Percentiles rank a stretch among this genome's conserved stretches.
Evolutionary conservation across 352 stramenopile genomes (phyloP).

Genomic region (Phytophthora melonis): DNA sequence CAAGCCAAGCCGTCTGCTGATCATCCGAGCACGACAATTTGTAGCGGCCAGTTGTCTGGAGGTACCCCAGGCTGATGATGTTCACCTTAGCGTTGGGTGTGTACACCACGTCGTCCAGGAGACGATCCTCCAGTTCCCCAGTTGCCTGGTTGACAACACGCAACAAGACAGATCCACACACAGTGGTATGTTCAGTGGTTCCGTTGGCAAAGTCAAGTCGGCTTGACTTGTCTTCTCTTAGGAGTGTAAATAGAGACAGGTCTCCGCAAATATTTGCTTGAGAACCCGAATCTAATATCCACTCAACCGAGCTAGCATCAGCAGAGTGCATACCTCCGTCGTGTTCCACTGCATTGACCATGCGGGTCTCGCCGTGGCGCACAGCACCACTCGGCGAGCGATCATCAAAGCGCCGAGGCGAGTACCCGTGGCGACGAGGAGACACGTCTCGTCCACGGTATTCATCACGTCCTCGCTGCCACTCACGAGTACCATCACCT

Average conservation of each 20-base stretch:
- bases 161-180: slow-evolving; percentile 8
- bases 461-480: not conserved
- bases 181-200: not conserved
- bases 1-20: slow-evolving; percentile 12
- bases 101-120: slow-evolving; percentile 15
- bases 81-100: slow-evolving; percentile 1
- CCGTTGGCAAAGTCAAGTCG: slow-evolving; percentile 8
- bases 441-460: not conserved
- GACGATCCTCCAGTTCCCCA: slow-evolving; percentile 10
- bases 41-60: slow-evolving; percentile 16
- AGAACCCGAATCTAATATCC: slow-evolving; percentile 10
- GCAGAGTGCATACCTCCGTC: not conserved
- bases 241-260: slow-evolving; percentile 6
- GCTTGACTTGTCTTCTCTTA: not conserved
- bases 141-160: slow-evolving; percentile 11
- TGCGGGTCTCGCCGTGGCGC: too few species aligned
- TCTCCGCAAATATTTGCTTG: slow-evolving; percentile 18
- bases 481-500: not conserved
- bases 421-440: not conserved
- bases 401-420: not conserved
- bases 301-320: slow-evolving; percentile 1
- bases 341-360: too few species aligned
- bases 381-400: not conserved
- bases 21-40: slow-evolving; percentile 5
- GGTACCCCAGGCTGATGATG: slow-evolving; percentile 18